Conservation (phyloP, 2,329 filamentous ascomycete species). For the Colletotrichum cuscutae region DNA sequence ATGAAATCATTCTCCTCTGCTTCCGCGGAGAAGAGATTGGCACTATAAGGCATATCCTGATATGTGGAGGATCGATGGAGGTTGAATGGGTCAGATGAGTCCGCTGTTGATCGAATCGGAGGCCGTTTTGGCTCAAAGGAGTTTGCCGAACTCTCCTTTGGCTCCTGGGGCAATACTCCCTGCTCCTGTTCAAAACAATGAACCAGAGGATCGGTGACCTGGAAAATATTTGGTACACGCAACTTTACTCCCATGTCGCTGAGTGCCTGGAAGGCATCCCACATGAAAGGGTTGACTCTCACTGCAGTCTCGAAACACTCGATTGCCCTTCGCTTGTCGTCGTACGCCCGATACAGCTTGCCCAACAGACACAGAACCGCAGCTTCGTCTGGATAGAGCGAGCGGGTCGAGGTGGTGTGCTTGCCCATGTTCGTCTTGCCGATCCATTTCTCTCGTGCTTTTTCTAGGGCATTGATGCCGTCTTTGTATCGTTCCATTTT, state of each 20-base stretch:
- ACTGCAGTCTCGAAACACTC: constrained; percentile 89
- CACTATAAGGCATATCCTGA: constrained; percentile 51
- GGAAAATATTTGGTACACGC: constrained; percentile 88
- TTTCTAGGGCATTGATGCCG: constrained; percentile 86
- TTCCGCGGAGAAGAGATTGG: constrained; percentile 53
- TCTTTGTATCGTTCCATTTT: constrained; percentile 82
- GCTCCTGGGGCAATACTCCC: constrained; percentile 46
- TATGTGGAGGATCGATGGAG: constrained; percentile 52
- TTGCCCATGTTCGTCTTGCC: constrained; percentile 82
- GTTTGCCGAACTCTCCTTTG: constrained; percentile 48
- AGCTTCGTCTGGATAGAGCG: constrained; percentile 83
- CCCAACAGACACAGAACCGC: constrained; percentile 86
- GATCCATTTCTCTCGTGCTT: constrained; percentile 79
- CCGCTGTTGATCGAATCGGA: constrained; percentile 48
- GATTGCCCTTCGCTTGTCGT: constrained; percentile 85
- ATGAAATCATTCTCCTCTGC: constrained; percentile 64
- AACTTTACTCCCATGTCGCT: constrained; percentile 89
- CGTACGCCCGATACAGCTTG: constrained; percentile 85
- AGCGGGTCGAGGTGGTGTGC: constrained; percentile 80
- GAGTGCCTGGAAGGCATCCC: constrained; percentile 92
- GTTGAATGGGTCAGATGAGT: constrained; percentile 63
- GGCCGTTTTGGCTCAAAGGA: constrained; percentile 56
- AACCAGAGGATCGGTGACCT: constrained; percentile 67
- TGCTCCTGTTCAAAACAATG: constrained; percentile 57
- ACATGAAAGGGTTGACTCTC: constrained; percentile 94